These are phyloP conservation scores for Aspergillus sp. DNA, from an alignment of 2,329 filamentous ascomycete genomes.

Conservation along the genomic window DNA sequence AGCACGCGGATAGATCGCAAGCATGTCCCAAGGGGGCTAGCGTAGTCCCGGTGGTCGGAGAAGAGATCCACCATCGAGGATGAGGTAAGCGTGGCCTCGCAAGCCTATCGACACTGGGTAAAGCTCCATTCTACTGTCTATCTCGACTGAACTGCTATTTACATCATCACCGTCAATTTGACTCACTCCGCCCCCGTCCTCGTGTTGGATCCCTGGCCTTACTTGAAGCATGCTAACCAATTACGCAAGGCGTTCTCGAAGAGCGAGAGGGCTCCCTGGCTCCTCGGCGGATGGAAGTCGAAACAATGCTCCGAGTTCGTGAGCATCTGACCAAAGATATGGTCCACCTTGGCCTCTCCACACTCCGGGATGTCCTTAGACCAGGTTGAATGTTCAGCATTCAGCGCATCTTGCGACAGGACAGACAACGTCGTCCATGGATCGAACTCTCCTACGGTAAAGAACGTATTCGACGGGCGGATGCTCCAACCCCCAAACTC, in stretches of 20 bases:
- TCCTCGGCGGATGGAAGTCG: conserved; percentile 42
- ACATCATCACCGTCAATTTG: background rate
- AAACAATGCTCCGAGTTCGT: conserved; percentile 48
- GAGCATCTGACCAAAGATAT: conserved; percentile 51
- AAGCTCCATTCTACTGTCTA: background rate
- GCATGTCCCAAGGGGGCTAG: conserved; percentile 11
- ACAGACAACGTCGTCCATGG: conserved; percentile 51
- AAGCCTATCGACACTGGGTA: background rate
- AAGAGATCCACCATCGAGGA: background rate
- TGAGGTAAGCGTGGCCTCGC: background rate
- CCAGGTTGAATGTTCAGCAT: conserved; percentile 36
- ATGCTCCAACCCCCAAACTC: conserved; percentile 51
- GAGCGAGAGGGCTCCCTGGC: conserved; percentile 31
- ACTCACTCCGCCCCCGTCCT: background rate
- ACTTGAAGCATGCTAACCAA: conserved; percentile 46
- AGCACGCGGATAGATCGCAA: conserved; percentile 11
- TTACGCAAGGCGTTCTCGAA: conserved; percentile 43
- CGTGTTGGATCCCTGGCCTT: background rate
- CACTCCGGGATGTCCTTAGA: conserved; percentile 45
- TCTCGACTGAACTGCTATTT: too few species aligned
- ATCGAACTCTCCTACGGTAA: conserved; percentile 50
- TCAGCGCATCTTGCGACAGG: conserved; percentile 40
- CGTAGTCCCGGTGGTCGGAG: background rate
- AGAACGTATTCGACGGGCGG: conserved; percentile 52
- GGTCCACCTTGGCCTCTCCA: conserved; percentile 32